A percentile compares a stretch with the other conserved stretches of the same genome.
These are phyloP conservation scores for Psidium friedrichsthalianum DNA, from an alignment of 345 rosid genomes.

Conservation along the genomic window DNA sequence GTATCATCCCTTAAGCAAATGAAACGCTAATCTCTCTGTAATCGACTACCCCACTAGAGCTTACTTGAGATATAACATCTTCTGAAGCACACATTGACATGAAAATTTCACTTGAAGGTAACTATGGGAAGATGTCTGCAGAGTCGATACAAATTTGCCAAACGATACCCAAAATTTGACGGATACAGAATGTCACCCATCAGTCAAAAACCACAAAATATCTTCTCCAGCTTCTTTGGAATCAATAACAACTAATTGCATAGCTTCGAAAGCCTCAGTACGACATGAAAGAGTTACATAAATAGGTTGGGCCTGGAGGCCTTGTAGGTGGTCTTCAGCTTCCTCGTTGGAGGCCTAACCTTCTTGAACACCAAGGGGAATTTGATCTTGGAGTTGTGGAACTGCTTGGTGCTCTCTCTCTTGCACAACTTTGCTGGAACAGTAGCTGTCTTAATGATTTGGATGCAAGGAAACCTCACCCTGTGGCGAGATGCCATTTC, in stretches of 20 bases:
- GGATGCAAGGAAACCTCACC: slow-evolving; percentile 28
- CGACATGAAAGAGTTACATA: slow-evolving; percentile 5
- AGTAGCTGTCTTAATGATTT: slow-evolving; percentile 27
- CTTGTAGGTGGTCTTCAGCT: slow-evolving; percentile 34
- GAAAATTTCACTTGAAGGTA: neutral
- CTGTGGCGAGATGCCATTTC: slow-evolving; percentile 37
- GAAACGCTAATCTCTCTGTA: neutral
- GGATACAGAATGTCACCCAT: neutral
- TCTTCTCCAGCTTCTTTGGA: neutral
- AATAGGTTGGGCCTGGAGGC: slow-evolving; percentile 32
- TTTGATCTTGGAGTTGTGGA: slow-evolving; percentile 30
- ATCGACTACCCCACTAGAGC: neutral
- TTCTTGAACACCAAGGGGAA: slow-evolving; percentile 26
- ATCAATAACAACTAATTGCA: neutral
- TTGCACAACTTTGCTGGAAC: slow-evolving; percentile 32
- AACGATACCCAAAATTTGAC: neutral
- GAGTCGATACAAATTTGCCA: neutral
- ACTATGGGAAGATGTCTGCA: neutral
- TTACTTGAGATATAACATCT: neutral
- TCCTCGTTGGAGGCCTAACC: slow-evolving; percentile 33
- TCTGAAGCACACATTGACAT: neutral
- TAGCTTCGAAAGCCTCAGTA: neutral
- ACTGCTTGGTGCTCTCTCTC: slow-evolving; percentile 33
- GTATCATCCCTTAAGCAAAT: neutral
- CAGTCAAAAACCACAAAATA: neutral